These are phyloP conservation scores for Pseudohalonectria lignicola DNA, from an alignment of 2,329 filamentous ascomycete genomes.

Conservation along the genomic window DNA sequence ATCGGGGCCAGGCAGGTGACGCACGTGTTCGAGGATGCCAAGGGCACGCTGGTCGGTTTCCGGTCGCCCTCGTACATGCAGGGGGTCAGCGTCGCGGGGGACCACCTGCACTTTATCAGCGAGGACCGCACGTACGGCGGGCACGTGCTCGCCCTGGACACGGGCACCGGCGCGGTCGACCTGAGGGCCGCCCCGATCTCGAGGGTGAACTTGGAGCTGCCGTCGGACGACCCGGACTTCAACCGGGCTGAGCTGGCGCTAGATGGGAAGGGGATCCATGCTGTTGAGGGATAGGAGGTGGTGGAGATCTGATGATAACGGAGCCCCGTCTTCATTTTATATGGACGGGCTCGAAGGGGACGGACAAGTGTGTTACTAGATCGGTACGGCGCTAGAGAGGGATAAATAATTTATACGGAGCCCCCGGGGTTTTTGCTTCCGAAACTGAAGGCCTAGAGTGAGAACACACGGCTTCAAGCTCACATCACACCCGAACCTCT, in stretches of 20 bases:
- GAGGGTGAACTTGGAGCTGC: slow-evolving; percentile 19
- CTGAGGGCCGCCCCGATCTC: slow-evolving; percentile 16
- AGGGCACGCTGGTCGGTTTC: slow-evolving; percentile 20
- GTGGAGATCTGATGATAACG: no score
- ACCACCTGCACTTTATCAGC: slow-evolving; percentile 22
- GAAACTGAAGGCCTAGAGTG: no score
- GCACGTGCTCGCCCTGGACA: slow-evolving; percentile 18
- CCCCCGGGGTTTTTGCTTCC: no score
- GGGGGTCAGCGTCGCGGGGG: slow-evolving; percentile 21
- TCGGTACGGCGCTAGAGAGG: no score
- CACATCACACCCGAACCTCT: no score
- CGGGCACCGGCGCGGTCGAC: slow-evolving; percentile 16
- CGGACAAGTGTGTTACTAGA: no score
- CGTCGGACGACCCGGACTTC: slow-evolving; percentile 20
- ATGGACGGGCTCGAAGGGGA: no score
- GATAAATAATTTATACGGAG: no score
- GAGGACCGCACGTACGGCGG: slow-evolving; percentile 18
- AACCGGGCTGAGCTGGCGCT: slow-evolving; percentile 15
- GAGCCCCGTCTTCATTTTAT: no score
- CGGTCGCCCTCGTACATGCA: slow-evolving; percentile 18
- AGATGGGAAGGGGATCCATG: slow-evolving; percentile 16
- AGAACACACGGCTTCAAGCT: no score
- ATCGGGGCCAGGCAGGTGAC: slow-evolving; percentile 16
- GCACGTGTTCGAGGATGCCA: slow-evolving; percentile 13
- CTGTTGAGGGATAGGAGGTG: slow-evolving; percentile 19